Conservation (phyloP, 306 rosid species). For the Cucurbita argyrosperma region DNA sequence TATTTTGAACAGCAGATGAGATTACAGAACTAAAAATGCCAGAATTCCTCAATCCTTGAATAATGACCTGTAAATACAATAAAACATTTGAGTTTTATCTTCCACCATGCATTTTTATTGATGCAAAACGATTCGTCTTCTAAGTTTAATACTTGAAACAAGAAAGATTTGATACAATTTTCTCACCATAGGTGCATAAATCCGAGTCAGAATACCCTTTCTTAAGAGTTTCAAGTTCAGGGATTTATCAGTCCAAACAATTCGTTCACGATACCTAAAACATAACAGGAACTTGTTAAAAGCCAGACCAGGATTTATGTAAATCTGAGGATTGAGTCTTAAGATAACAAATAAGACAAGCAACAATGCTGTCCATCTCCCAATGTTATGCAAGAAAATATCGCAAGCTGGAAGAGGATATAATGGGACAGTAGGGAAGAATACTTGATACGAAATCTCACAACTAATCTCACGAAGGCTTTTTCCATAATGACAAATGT, state of each 20-base stretch:
- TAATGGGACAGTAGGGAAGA: neutral
- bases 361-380: neutral
- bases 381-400: neutral
- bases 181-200: slow-evolving; percentile 71
- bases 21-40: slow-evolving; percentile 53
- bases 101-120: neutral
- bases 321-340: neutral
- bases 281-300: slow-evolving; percentile 7
- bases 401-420: neutral
- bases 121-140: neutral
- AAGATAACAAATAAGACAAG: neutral
- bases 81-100: neutral
- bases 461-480: neutral
- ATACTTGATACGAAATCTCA: neutral
- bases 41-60: slow-evolving; percentile 69
- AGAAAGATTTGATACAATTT: neutral
- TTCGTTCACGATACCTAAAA: slow-evolving; percentile 71
- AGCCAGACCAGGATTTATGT: neutral
- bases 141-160: neutral
- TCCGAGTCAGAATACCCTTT: slow-evolving; percentile 80
- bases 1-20: slow-evolving; percentile 45
- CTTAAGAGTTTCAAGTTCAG: slow-evolving; percentile 55
- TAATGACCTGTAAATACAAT: slow-evolving; percentile 41
- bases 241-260: slow-evolving; percentile 70
- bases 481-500: neutral